Percentiles rank a stretch among this genome's conserved stretches.
Conservation (phyloP, 2,329 filamentous ascomycete genomes). For the Aphanoascus verrucosus region DNA sequence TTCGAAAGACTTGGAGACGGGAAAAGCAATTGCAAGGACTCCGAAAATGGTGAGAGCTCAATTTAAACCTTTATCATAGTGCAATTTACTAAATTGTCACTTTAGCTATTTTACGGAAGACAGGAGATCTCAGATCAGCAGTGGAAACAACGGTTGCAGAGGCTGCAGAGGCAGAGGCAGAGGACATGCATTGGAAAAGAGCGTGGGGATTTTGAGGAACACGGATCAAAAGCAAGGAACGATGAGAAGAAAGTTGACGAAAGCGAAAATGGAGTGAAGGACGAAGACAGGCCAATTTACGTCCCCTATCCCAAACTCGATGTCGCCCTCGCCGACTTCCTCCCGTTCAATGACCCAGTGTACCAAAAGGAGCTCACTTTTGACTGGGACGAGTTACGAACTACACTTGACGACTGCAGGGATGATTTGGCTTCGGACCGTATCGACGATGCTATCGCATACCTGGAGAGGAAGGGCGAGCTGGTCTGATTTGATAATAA, state of each 20-base stretch:
- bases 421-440: neutral
- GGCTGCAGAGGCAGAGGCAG: neutral
- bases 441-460: neutral
- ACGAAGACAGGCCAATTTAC: neutral
- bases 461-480: neutral
- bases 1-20: conserved; percentile 2
- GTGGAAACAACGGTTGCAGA: neutral
- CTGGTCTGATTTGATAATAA: no score
- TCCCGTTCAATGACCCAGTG: neutral
- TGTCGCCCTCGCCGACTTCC: neutral
- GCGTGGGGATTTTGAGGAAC: neutral
- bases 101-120: conserved; percentile 5
- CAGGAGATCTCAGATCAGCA: neutral
- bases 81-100: neutral
- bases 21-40: neutral
- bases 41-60: conserved; percentile 1
- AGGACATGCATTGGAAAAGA: neutral
- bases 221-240: neutral
- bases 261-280: no score
- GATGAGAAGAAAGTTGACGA: no score
- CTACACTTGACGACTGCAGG: neutral
- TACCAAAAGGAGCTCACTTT: neutral
- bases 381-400: conserved; percentile 3
- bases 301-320: neutral
- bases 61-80: neutral